Base-by-base conservation (phyloP, 805 yeast species). In the Spathaspora gorwiae region DNA sequence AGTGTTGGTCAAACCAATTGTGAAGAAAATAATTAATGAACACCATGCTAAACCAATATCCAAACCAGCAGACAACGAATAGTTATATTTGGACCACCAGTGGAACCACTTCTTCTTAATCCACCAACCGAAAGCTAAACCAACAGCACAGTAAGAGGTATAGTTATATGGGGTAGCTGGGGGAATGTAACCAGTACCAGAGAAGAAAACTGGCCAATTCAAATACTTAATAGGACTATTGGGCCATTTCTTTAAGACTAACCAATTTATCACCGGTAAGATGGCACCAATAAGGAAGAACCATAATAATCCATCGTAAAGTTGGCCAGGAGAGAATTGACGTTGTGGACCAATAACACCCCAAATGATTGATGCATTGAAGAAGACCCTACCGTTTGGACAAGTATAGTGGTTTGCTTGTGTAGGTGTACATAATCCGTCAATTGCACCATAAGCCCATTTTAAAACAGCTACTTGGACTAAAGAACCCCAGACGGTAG, bases 111-210 rank as follows among this genome's bases (percentile, higher is more conserved):
- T 64, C 48, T 56, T 65, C 61, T 69, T 70, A 46, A 71, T 53
- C 50, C 57, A 68, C 60, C 63, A 68, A 32, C 70, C 67, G 49
- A 70, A 70, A 29, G 49, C 6, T 36, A 57, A 48, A n/a, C 63
- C 61, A 39, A 54, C 57, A 24, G 55, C 50, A 49, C 81, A 75
- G 66, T 76, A 83, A 7, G 79, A 62, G 30, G 78, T 73, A 61
- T 81, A 82, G 59, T 81, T 82, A 60, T 81, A 83, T 27, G 86
- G 81, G 5, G 89, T 81, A 34, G 87, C 84, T 36, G 92, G 90
- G 12, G 92, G 90, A 54, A 83, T 79, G 52, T 73, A 70, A 38
- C 82, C 83, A n/a, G 74, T 65, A 53, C 75, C 76, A 12, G 69
- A 59, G 59, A 70, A 70, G 62, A 70, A 70, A 39, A 70, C 70